Evolutionary conservation across 352 stramenopile genomes (phyloP).

Genomic region (Phytophthora fragariaefolia): DNA sequence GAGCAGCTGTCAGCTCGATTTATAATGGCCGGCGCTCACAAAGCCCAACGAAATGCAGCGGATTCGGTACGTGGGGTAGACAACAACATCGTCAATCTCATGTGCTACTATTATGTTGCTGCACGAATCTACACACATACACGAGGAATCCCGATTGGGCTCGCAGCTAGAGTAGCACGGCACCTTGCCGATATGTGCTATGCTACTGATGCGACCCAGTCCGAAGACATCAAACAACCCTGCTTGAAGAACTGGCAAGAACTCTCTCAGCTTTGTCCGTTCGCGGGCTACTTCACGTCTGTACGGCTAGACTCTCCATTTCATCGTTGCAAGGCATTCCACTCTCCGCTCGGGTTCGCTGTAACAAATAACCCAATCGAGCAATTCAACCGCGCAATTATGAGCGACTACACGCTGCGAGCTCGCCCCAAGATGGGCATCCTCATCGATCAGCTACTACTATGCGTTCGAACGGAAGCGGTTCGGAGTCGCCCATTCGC

Average conservation of each 20-base stretch:
- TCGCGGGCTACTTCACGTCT: background rate
- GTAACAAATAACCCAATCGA: constrained; percentile 6
- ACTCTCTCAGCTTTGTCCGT: background rate
- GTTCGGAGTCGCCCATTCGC: constrained; percentile 1
- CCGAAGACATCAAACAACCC: background rate
- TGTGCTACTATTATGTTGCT: constrained; percentile 13
- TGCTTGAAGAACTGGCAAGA: constrained; percentile 3
- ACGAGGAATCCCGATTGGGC: background rate
- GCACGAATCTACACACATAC: constrained; percentile 4
- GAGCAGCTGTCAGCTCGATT: background rate
- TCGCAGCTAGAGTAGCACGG: background rate
- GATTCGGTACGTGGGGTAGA: background rate
- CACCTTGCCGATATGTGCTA: constrained; percentile 7
- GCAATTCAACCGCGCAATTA: constrained; percentile 12
- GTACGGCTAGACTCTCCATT: constrained; percentile 1
- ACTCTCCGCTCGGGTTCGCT: constrained; percentile 1
- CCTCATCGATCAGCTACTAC: constrained; percentile 1
- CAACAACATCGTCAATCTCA: constrained; percentile 4
- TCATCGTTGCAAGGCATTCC: constrained; percentile 1
- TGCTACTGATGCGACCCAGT: background rate
- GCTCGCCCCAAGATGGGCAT: constrained; percentile 4
- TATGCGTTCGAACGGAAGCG: constrained; percentile 4
- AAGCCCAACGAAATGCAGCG: constrained; percentile 1
- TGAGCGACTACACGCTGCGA: background rate
- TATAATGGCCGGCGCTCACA: constrained; percentile 10